Evolutionary conservation across 306 rosid genomes (phyloP), one percentile per base, ranked within the genome.

Genomic region (Glycine soja): DNA sequence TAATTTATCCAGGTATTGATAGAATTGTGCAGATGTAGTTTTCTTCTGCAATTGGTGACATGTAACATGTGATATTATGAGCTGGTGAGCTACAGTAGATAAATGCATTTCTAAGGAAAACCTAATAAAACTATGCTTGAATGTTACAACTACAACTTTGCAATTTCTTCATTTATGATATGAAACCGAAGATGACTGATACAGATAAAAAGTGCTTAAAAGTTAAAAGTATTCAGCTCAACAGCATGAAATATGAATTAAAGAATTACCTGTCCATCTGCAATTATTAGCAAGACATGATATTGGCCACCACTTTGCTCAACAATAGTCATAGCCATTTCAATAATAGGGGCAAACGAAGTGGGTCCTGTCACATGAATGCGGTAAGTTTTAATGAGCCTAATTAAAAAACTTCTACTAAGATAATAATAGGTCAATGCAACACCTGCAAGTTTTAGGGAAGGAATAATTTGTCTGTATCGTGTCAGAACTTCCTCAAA

Each of bases 241-340:
- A 84, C 72, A 13, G 15, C 10, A 47, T 42, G 73, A 68, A 34
- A 50, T 84, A 47, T 73, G 64, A 36, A 75, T 15, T 14, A 30
- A 74, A 75, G 42, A 80, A 53, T 74, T 74, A 93, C 97, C 90
- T 93, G 97, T 57, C 97, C 97, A 65, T 93, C 97, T 7, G 97
- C 97, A 80, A 93, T 93, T 76, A 93, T 88, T 59, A 93, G 83
- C 80, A 93, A 78, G 71, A 93, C 97, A 86, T 93, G 97, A 86
- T 93, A 91, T 70, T 91, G 97, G 66, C 97, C 97, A 70, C 91
- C 89, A 68, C 93, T 91, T 80, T 91, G 84, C 87, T 93, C 97
- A 11, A 93, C 97, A 68, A 90, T 88, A 46, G 94, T 91, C 62
- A 82, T 80, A 50, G 94, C 97, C 94, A 88, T 93, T 82, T 93